phyloP scores from a whole-genome alignment of 495 filamentous ascomycete genomes.

The Clohesyomyces aquaticus region DNA sequence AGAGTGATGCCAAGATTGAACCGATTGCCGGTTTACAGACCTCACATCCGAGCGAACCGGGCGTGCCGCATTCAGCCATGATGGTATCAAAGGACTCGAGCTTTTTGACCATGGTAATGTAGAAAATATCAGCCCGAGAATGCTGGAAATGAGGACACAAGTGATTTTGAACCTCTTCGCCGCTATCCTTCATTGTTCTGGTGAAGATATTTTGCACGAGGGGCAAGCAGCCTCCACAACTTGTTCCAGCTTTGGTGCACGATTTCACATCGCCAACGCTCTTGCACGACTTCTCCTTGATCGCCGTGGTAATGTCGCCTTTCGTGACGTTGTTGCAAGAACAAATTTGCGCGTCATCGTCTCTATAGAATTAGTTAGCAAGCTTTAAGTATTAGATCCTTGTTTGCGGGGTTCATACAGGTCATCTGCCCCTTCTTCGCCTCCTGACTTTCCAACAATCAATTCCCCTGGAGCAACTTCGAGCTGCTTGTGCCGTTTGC shows the following conservation, averaged over 20 bases:
- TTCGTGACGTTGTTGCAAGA: constrained; percentile 96
- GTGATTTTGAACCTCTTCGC: constrained; percentile 82
- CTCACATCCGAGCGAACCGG: constrained; percentile 81
- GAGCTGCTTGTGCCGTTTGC: constrained; percentile 80
- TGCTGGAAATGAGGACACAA: constrained; percentile 84
- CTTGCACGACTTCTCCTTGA: constrained; percentile 83
- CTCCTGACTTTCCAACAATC: constrained; percentile 77
- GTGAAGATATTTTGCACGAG: constrained; percentile 91
- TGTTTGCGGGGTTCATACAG: constrained; percentile 53
- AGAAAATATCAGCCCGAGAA: constrained; percentile 84
- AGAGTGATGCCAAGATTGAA: constrained; percentile 81
- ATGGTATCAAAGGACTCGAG: constrained; percentile 75
- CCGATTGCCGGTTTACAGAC: constrained; percentile 84
- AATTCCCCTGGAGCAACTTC: constrained; percentile 83
- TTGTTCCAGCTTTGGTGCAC: constrained; percentile 91
- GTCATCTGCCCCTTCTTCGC: constrained; percentile 71
- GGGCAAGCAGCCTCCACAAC: constrained; percentile 91
- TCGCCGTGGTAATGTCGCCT: constrained; percentile 69
- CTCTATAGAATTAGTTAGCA: constrained; percentile 48
- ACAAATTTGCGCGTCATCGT: constrained; percentile 88
- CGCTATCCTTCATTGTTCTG: constrained; percentile 84
- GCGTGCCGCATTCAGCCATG: constrained; percentile 77
- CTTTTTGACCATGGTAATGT: constrained; percentile 83
- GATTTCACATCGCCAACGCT: constrained; percentile 84
- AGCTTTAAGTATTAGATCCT: background rate